Evolutionary conservation across 1,284 basidiomycete species (phyloP), one percentile per base, ranked within the genome.

Genomic region (Naganishia sp.): DNA sequence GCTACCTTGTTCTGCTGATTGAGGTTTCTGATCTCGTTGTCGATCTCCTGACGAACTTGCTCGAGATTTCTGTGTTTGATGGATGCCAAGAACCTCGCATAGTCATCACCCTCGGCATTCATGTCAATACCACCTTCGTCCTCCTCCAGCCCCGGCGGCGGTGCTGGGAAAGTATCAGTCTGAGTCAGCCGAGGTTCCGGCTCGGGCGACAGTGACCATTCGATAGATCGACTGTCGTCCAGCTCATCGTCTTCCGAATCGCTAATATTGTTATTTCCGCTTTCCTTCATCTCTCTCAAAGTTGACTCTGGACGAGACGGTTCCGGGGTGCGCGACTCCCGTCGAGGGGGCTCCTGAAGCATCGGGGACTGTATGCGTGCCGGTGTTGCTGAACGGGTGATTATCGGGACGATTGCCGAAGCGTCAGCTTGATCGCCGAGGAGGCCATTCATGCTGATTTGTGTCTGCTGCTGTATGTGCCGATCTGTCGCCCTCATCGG

Each of bases 31-130:
- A 99, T 94, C 79, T 99, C 96, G 60, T 89, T 88, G 75, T 95
- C 92, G 63, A 98, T 94, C 79, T 99, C 94, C 54, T 84, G 83
- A 66, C 89, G 85, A 52, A 95, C 90, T 47, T 88, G 84, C 47
- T 89, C 87, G 60, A 96, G 78, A 75, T 93, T 86, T 68, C 85
- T 86, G 18, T 90, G 90, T 75, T 92, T 90, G 70, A 97, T 88
- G 70, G 93, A 88, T 6, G 93, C 92, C 67, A 97, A 81, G 76
- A 98, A 96, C 13, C 87, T 85, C 18, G 89, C 93, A 78, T 95
- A 97, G 74, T 95, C 94, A 60, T 88, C 89, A 72, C 93, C 90
- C 76, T 96, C 93, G 0, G 85, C 88, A 54, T 86, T 84, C 32
- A 86, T 82, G 71, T 91, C 91, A 85, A 91, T 90, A 79, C 89